Conservation (phyloP, 2,329 filamentous ascomycete genomes). For the Conoideocrella luteorostrata region DNA sequence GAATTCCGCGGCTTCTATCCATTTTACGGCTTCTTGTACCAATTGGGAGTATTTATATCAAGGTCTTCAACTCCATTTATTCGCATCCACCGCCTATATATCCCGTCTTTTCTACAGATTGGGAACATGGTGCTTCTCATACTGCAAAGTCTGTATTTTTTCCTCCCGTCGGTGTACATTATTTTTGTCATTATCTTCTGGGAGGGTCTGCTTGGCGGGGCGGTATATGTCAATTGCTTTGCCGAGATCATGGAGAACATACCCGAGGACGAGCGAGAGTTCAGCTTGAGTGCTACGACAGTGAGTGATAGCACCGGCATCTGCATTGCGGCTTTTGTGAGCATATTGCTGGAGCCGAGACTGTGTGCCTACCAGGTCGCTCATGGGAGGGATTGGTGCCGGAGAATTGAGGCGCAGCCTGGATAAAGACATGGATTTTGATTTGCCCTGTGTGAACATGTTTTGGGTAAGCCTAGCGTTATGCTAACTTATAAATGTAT, state of each 20-base stretch:
- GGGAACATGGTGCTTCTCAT: constrained; percentile 69
- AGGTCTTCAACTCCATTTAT: constrained; percentile 85
- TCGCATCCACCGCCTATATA: constrained; percentile 72
- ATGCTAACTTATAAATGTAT: too few species aligned
- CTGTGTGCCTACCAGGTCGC: constrained; percentile 79
- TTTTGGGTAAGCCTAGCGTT: too few species aligned
- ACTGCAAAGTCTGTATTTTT: constrained; percentile 70
- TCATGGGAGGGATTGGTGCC: constrained; percentile 73
- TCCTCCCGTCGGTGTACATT: constrained; percentile 80
- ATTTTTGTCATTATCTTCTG: constrained; percentile 83
- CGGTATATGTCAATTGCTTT: constrained; percentile 95
- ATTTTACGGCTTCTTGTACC: constrained; percentile 90
- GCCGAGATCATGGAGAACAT: constrained; percentile 87
- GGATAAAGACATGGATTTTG: not conserved
- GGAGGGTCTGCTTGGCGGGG: constrained; percentile 85
- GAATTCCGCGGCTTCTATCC: constrained; percentile 87
- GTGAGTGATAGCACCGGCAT: constrained; percentile 91
- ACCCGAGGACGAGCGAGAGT: constrained; percentile 72
- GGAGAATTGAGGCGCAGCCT: constrained; percentile 39
- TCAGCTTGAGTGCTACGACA: constrained; percentile 81
- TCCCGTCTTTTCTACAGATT: constrained; percentile 76
- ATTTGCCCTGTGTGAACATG: not conserved
- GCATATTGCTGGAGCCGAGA: constrained; percentile 74
- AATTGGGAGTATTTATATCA: constrained; percentile 90
- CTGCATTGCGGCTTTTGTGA: constrained; percentile 76